Evolutionary conservation across 352 stramenopile species (phyloP).

Genomic region (Globisporangium nodosum): DNA sequence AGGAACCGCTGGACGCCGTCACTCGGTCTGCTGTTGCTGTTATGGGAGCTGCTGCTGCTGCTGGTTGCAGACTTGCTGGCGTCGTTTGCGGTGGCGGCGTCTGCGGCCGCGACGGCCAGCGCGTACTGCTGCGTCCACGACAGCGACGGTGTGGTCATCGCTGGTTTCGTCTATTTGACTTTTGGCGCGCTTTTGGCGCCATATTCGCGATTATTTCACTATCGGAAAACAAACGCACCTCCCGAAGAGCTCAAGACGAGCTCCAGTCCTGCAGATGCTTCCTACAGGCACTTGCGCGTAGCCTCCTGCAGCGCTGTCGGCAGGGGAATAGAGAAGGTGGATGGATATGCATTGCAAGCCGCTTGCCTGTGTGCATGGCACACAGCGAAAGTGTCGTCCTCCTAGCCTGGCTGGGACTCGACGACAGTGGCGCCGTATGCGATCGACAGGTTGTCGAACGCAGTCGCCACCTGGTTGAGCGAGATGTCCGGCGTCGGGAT

Average conservation of each 20-base stretch:
- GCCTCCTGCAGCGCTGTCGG: no score
- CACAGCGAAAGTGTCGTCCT: no score
- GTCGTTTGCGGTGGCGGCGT: neutral
- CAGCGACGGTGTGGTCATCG: neutral
- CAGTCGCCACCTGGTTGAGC: constrained; percentile 20
- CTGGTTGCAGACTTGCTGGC: neutral
- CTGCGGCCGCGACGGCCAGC: constrained; percentile 1
- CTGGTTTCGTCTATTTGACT: no score
- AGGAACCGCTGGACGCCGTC: constrained; percentile 7
- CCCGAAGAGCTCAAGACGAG: no score
- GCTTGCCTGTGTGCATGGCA: no score
- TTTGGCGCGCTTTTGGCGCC: neutral
- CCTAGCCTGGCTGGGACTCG: constrained; percentile 10
- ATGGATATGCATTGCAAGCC: no score
- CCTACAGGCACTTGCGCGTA: no score
- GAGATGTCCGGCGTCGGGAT: constrained; percentile 14
- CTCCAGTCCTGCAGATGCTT: no score
- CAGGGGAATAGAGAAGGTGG: no score
- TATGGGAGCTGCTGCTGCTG: neutral
- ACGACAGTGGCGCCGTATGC: constrained; percentile 24
- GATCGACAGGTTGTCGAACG: constrained; percentile 26
- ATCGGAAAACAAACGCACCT: no score
- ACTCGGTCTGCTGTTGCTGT: neutral
- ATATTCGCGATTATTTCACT: neutral
- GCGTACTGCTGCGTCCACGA: constrained; percentile 13